Base-by-base conservation (phyloP, 495 filamentous ascomycete species). In the Neohortaea acidophila region DNA sequence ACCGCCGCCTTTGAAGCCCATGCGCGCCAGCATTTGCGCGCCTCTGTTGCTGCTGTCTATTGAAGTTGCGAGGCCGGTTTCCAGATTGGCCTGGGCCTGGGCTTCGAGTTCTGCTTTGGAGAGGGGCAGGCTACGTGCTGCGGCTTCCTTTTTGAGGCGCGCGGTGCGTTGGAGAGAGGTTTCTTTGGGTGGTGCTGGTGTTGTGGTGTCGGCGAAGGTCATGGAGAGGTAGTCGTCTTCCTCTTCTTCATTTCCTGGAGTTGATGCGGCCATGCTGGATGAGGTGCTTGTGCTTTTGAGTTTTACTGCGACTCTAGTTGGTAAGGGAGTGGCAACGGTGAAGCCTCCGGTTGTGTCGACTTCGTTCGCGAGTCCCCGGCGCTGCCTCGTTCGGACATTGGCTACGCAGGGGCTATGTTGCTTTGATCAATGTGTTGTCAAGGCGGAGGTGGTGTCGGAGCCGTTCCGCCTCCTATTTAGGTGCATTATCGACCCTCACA, bases 1-100 rank as follows among this genome's bases (percentile, higher is more conserved):
- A 0, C 71, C 67, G 35, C 73, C 72, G 11, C 79, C 79, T 44
- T 72, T 79, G 60, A 86, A 97, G 5, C 89, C 89, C 64, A 97
- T 78, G 57, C 79, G 84, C n/a, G 81, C 75, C 86, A 97, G 89
- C 84, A 97, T 93, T 41, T 81, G 67, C 39, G 85, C 74, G 2
- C 89, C 89, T 57, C 94, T 97, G 59, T 69, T 79, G 36, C 65
- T 62, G 19, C 52, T 32, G 12, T 59, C 58, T 19, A 94, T 65
- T n/a, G 76, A 78, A 11, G 62, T 76, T 2, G 72, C 63, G 12
- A 93, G 69, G 3, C 77, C 84, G 28, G 66, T 70, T 55, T 96
- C 84, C 29, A 84, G 79, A 18, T 68, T 72, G 25, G 66, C 66
- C 18, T 64, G 69, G 44, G 81, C 72, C 13, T 70, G 72, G 12